Percentiles rank a stretch among this genome's conserved stretches.
These are phyloP conservation scores for Sclerotinia nivalis DNA, from an alignment of 2,329 filamentous ascomycete species.

Conservation along the genomic window DNA sequence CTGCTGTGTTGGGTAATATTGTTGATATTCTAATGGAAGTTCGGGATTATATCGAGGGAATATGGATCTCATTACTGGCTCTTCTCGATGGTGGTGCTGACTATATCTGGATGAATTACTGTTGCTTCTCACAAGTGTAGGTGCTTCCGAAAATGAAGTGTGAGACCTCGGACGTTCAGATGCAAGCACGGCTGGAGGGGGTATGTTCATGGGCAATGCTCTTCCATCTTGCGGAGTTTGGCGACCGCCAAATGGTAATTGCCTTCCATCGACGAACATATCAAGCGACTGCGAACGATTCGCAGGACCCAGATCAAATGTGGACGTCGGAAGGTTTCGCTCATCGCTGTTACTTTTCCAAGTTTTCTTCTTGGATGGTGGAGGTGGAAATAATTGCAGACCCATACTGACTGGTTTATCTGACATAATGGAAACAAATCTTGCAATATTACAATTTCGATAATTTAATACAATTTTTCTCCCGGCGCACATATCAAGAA, in stretches of 20 bases:
- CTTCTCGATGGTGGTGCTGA: constrained; percentile 53
- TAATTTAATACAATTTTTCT: not conserved
- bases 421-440: constrained; percentile 31
- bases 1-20: constrained; percentile 68
- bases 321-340: constrained; percentile 32
- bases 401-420: constrained; percentile 37
- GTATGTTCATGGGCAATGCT: constrained; percentile 32
- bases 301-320: constrained; percentile 32
- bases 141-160: constrained; percentile 53
- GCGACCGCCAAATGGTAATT: constrained; percentile 31
- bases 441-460: constrained; percentile 19
- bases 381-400: constrained; percentile 41
- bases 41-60: constrained; percentile 74
- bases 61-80: constrained; percentile 64
- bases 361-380: constrained; percentile 36
- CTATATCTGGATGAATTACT: constrained; percentile 56
- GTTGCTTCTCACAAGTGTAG: constrained; percentile 51
- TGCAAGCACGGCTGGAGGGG: constrained; percentile 35
- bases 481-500: constrained; percentile 3
- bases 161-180: constrained; percentile 46
- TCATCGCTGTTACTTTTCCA: constrained; percentile 37
- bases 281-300: constrained; percentile 31
- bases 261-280: constrained; percentile 27
- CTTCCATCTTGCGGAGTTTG: constrained; percentile 29
- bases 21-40: constrained; percentile 64